A percentile compares a stretch with the other conserved stretches of the same genome.
These are phyloP conservation scores for Fusarium praegraminearum DNA, from an alignment of 2,329 filamentous ascomycete genomes.

Conservation along the genomic window DNA sequence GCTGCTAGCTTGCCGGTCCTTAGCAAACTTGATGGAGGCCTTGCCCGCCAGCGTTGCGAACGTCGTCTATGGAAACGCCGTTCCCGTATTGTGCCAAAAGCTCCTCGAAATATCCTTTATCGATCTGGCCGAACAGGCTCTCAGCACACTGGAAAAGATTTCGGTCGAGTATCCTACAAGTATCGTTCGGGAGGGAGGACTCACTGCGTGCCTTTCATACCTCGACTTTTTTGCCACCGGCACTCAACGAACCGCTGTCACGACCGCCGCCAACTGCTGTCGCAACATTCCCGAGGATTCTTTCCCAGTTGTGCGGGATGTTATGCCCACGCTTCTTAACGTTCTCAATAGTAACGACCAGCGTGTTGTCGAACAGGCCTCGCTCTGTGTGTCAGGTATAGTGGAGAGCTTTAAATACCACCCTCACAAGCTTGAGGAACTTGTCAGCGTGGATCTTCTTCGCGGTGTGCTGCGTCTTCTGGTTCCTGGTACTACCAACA, in stretches of 20 bases:
- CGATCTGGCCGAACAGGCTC: constrained; percentile 94
- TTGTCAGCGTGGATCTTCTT: constrained; percentile 89
- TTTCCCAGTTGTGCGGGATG: constrained; percentile 89
- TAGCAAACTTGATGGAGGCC: constrained; percentile 98
- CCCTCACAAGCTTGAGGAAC: constrained; percentile 87
- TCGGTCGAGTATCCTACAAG: constrained; percentile 94
- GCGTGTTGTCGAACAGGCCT: constrained; percentile 96
- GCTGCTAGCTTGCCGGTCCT: constrained; percentile 93
- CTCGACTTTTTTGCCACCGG: constrained; percentile 98
- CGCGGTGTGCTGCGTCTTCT: constrained; percentile 87
- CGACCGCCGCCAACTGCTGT: constrained; percentile 97
- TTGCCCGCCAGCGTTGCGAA: constrained; percentile 92
- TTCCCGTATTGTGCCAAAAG: constrained; percentile 94
- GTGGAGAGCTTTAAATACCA: constrained; percentile 97
- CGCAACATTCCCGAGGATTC: constrained; percentile 95
- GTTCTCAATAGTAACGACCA: constrained; percentile 94
- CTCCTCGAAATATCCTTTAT: constrained; percentile 97
- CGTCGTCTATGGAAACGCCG: constrained; percentile 96
- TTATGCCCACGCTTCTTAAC: constrained; percentile 94
- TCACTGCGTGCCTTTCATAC: constrained; percentile 95
- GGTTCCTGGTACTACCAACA: constrained; percentile 92
- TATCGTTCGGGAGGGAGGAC: constrained; percentile 93
- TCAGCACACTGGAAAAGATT: constrained; percentile 97
- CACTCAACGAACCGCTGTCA: constrained; percentile 95
- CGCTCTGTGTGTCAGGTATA: constrained; percentile 92